These are phyloP conservation scores for Aureobasidium sp. DNA, from an alignment of 2,329 filamentous ascomycete genomes.

Conservation along the genomic window DNA sequence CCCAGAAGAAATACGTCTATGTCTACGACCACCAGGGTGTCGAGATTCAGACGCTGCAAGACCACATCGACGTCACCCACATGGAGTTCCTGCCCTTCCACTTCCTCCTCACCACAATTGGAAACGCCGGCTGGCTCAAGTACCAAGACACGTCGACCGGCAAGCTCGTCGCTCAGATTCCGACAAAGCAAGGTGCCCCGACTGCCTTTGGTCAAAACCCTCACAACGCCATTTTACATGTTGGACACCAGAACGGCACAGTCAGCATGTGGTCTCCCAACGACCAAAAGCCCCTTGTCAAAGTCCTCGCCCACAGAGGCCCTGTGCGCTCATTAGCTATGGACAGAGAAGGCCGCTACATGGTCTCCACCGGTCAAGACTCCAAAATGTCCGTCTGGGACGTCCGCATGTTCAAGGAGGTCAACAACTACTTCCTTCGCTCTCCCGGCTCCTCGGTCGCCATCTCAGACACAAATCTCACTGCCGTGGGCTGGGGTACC, in stretches of 20 bases:
- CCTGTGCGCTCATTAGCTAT: slow-evolving; percentile 80
- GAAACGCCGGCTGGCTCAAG: slow-evolving; percentile 75
- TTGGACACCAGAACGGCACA: slow-evolving; percentile 90
- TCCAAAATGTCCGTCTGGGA: slow-evolving; percentile 93
- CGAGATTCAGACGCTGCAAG: slow-evolving; percentile 83
- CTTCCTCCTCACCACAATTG: slow-evolving; percentile 82
- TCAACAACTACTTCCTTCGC: slow-evolving; percentile 79
- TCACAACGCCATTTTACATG: slow-evolving; percentile 84
- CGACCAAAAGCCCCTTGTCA: slow-evolving; percentile 76
- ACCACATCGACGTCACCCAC: slow-evolving; percentile 83
- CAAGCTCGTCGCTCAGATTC: slow-evolving; percentile 75
- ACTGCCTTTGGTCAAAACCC: slow-evolving; percentile 82
- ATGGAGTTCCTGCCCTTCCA: slow-evolving; percentile 97
- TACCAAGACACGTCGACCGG: slow-evolving; percentile 96
- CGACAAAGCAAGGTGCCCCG: slow-evolving; percentile 77
- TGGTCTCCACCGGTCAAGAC: slow-evolving; percentile 90
- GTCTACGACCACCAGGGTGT: slow-evolving; percentile 91
- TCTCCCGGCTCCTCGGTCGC: slow-evolving; percentile 76
- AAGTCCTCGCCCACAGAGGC: slow-evolving; percentile 81
- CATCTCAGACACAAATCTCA: slow-evolving; percentile 82
- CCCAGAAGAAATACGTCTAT: slow-evolving; percentile 94
- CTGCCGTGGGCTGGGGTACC: slow-evolving; percentile 87
- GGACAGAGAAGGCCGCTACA: slow-evolving; percentile 86
- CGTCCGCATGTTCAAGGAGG: slow-evolving; percentile 85
- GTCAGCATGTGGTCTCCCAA: slow-evolving; percentile 97